phyloP scores from a whole-genome alignment of 2,329 filamentous ascomycete species.

The Fusarium longipes region DNA sequence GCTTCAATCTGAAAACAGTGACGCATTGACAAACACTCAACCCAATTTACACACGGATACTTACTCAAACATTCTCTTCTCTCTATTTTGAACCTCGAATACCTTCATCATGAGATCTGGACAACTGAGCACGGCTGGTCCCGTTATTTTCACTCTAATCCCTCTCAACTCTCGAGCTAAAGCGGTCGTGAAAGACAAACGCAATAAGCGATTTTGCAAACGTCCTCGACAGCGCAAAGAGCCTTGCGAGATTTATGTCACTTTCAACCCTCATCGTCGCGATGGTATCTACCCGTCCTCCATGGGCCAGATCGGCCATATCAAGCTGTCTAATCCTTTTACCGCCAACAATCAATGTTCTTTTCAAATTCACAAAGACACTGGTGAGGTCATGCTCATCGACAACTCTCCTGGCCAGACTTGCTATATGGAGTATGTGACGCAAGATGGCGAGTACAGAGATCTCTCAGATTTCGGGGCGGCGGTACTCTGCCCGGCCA shows the following conservation, averaged over 20 bases:
- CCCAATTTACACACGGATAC: too few relatives aligned
- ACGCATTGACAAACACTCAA: too few relatives aligned
- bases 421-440: background rate
- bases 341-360: background rate
- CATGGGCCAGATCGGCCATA: background rate
- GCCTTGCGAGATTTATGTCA: background rate
- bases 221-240: background rate
- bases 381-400: background rate
- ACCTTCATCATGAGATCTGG: background rate
- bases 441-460: accelerated
- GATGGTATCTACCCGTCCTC: background rate
- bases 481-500: background rate
- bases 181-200: background rate
- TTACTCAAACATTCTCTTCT: background rate
- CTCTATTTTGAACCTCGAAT: background rate
- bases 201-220: background rate
- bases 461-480: background rate
- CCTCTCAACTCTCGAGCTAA: background rate
- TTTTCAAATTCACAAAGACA: background rate
- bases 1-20: too few relatives aligned
- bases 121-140: background rate
- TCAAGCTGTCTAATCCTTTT: background rate
- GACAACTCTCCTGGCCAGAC: background rate
- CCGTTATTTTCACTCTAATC: background rate
- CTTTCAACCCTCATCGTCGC: background rate